These are phyloP conservation scores for Apophysomyces elegans DNA, from an alignment of 371 early-diverging fungal genomes.

Conservation along the genomic window DNA sequence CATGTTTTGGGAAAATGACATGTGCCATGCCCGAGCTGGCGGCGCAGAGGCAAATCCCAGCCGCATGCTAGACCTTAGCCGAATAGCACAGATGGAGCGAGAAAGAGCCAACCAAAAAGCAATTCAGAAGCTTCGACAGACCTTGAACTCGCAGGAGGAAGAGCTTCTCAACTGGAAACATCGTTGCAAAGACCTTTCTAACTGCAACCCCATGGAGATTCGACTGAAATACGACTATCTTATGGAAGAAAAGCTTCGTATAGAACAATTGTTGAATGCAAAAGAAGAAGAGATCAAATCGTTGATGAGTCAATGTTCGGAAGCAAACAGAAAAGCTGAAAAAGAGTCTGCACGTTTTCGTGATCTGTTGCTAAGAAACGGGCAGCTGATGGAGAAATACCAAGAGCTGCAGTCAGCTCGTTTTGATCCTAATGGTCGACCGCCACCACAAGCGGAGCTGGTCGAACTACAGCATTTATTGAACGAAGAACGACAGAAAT, in stretches of 20 bases:
- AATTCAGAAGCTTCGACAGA: background rate
- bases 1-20: background rate
- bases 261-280: background rate
- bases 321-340: background rate
- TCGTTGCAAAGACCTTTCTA: constrained; percentile 1
- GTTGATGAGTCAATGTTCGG: background rate
- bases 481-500: constrained; percentile 28
- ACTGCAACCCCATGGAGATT: background rate
- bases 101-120: background rate
- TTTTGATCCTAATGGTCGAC: background rate
- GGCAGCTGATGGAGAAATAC: background rate
- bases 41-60: background rate
- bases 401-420: constrained; percentile 20
- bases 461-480: constrained; percentile 24
- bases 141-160: background rate
- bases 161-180: background rate
- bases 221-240: background rate
- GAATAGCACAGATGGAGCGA: background rate
- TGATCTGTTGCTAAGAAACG: background rate
- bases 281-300: constrained; percentile 3
- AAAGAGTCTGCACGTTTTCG: background rate
- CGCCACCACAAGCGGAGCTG: constrained; percentile 30
- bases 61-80: background rate
- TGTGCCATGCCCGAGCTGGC: background rate
- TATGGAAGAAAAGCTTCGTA: background rate